Evolutionary conservation across 768 basidiomycete species (phyloP).

Genomic region (Kwoniella bestiolae): DNA sequence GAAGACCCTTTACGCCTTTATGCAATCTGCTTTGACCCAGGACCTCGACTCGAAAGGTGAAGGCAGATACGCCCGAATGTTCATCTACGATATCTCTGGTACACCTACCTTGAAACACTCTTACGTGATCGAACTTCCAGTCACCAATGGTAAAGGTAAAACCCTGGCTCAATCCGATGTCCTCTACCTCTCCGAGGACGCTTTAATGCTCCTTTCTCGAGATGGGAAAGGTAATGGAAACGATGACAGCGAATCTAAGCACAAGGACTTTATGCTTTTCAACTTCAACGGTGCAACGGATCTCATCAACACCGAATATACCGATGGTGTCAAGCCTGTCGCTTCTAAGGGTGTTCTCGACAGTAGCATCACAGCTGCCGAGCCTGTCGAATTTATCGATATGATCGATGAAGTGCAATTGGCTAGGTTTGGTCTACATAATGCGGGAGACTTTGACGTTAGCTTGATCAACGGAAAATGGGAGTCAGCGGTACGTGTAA

Average conservation of each 20-base stretch:
- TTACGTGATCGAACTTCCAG: slow-evolving; percentile 53
- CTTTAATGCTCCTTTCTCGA: slow-evolving; percentile 68
- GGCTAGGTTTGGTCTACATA: slow-evolving; percentile 67
- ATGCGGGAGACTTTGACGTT: slow-evolving; percentile 56
- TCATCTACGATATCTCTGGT: slow-evolving; percentile 64
- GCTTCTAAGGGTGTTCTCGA: slow-evolving; percentile 63
- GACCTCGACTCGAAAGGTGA: slow-evolving; percentile 64
- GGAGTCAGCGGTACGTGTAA: slow-evolving; percentile 65
- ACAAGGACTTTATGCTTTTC: slow-evolving; percentile 67
- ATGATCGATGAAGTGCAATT: slow-evolving; percentile 65
- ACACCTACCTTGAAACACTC: slow-evolving; percentile 52
- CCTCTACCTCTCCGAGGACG: slow-evolving; percentile 62
- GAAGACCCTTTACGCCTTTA: slow-evolving; percentile 65
- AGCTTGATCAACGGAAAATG: slow-evolving; percentile 70
- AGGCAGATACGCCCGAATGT: slow-evolving; percentile 64
- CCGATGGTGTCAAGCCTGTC: slow-evolving; percentile 64
- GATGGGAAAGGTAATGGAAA: slow-evolving; percentile 66
- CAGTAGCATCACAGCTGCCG: slow-evolving; percentile 62
- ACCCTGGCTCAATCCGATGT: slow-evolving; percentile 66
- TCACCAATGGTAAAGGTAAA: slow-evolving; percentile 61
- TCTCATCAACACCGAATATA: slow-evolving; percentile 66
- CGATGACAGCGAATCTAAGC: slow-evolving; percentile 62
- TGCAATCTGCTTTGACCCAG: slow-evolving; percentile 69
- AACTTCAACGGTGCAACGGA: slow-evolving; percentile 67
- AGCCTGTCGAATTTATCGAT: slow-evolving; percentile 66